Conservation (phyloP, 331 rosid species). For the Rhamnella rubrinervis region DNA sequence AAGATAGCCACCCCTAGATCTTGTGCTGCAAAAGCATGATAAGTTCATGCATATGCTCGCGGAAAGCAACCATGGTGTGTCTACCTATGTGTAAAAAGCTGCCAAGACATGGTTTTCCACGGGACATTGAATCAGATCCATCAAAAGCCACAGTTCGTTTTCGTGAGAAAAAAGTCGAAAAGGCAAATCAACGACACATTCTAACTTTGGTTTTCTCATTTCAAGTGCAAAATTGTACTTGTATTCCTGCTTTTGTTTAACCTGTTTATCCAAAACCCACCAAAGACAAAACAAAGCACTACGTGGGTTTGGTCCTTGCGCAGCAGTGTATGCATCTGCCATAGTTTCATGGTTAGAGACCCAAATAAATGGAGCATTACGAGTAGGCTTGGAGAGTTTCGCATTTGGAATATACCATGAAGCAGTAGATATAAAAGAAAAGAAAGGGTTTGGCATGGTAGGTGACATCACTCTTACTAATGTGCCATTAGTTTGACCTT, state of each 20-base stretch:
- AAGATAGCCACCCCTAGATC: background rate
- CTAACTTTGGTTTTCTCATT: slow-evolving; percentile 9
- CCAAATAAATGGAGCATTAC: background rate
- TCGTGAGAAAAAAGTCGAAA: no score
- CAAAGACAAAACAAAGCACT: background rate
- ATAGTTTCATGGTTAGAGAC: background rate
- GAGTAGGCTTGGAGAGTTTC: background rate
- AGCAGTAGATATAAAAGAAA: background rate
- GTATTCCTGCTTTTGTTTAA: background rate
- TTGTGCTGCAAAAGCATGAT: no score
- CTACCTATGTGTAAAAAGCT: slow-evolving; percentile 11
- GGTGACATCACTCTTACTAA: background rate
- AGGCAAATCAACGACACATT: background rate
- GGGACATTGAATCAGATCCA: slow-evolving; percentile 2
- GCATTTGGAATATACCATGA: background rate
- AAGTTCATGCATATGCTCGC: slow-evolving; percentile 5
- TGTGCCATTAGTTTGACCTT: background rate
- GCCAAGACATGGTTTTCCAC: slow-evolving; percentile 25
- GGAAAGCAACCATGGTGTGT: slow-evolving; percentile 24
- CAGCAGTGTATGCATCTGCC: background rate
- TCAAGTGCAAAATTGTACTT: slow-evolving; percentile 9
- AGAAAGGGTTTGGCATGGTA: background rate
- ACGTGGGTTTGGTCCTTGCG: no score
- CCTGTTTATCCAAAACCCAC: background rate
- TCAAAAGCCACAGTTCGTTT: no score